phyloP scores from a whole-genome alignment of 345 rosid species.

The Pseudoturritis turrita region DNA sequence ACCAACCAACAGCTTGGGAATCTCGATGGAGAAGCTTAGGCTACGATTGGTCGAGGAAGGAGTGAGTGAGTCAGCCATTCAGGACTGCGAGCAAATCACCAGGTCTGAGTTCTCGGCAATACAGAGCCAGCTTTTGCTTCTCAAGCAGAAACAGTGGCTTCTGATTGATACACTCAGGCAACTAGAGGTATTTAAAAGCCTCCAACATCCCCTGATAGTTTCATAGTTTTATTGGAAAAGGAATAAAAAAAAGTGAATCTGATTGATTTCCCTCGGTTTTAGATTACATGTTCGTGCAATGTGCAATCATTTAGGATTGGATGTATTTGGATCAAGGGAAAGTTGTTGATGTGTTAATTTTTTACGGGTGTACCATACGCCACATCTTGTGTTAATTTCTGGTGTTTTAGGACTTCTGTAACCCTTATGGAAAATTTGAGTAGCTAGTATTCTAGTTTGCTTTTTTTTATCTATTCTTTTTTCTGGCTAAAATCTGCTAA shows the following conservation, averaged over 20 bases:
- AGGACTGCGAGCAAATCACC: constrained; percentile 86
- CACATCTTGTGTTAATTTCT: not conserved
- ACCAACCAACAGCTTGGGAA: constrained; percentile 44
- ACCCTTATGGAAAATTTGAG: not conserved
- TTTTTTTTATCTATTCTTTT: not conserved
- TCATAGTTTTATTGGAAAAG: not conserved
- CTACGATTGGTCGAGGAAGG: constrained; percentile 65
- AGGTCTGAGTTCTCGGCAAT: constrained; percentile 61
- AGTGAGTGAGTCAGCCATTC: constrained; percentile 64
- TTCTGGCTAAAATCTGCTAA: constrained; percentile 15
- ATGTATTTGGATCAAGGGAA: not conserved
- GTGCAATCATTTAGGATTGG: not conserved
- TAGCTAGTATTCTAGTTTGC: not conserved
- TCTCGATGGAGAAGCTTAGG: constrained; percentile 80
- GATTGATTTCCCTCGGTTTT: not conserved
- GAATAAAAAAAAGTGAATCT: not conserved
- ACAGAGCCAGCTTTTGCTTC: constrained; percentile 65
- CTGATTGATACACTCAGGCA: constrained; percentile 84
- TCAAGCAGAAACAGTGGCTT: constrained; percentile 85
- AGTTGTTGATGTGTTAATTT: not conserved
- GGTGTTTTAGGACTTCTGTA: not conserved
- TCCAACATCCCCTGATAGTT: not conserved
- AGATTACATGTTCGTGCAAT: not conserved
- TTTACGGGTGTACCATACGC: no score
- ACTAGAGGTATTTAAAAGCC: constrained; percentile 61